Percentiles rank a stretch among this genome's conserved stretches.
Conservation (phyloP, 768 basidiomycete genomes). For the Rhodotorula babjevae region DNA sequence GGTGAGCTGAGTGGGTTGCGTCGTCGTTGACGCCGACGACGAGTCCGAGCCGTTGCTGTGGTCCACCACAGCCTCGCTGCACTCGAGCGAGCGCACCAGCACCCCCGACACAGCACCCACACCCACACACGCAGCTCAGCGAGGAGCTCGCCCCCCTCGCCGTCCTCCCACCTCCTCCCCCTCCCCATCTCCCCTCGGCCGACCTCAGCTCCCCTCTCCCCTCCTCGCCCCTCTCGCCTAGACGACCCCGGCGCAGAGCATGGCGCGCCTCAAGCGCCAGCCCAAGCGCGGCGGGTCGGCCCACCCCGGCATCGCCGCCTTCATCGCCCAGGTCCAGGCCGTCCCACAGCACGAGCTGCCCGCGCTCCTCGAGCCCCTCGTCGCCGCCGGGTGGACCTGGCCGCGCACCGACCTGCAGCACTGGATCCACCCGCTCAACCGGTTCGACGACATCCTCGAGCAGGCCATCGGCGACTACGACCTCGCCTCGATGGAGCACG, state of each 20-base stretch:
- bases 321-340: slow-evolving; percentile 65
- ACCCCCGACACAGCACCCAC: too few species aligned
- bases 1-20: too few species aligned
- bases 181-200: too few species aligned
- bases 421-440: slow-evolving; percentile 94
- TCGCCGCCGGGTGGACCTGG: slow-evolving; percentile 66
- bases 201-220: neutral
- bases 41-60: too few species aligned
- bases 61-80: too few species aligned
- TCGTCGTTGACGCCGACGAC: too few species aligned
- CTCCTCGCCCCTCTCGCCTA: neutral
- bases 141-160: neutral
- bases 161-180: neutral
- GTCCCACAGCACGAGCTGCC: slow-evolving; percentile 69
- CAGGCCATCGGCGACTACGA: slow-evolving; percentile 76
- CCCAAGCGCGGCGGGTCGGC: slow-evolving; percentile 34
- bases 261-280: slow-evolving; percentile 34
- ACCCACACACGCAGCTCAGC: too few species aligned
- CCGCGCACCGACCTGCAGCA: slow-evolving; percentile 92
- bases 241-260: neutral
- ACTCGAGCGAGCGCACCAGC: too few species aligned
- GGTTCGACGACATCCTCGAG: slow-evolving; percentile 84
- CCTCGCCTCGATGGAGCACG: slow-evolving; percentile 58
- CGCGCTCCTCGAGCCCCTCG: slow-evolving; percentile 60
- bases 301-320: slow-evolving; percentile 56